These are phyloP conservation scores for Phlyctochytrium planicorne DNA, from an alignment of 192 early-diverging fungal species.

Conservation along the genomic window DNA sequence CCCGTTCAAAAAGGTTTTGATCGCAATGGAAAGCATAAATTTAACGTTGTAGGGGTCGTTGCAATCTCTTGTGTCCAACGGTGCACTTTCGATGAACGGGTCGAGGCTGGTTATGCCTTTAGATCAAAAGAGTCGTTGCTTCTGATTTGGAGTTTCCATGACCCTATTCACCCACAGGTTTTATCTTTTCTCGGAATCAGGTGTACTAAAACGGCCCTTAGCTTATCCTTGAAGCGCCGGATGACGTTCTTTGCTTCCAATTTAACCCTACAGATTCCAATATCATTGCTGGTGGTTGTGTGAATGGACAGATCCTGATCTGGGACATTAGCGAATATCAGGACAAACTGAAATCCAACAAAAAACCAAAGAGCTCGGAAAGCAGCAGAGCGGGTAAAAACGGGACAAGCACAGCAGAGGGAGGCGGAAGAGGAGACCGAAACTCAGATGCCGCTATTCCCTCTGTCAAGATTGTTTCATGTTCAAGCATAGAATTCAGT, in stretches of 20 bases:
- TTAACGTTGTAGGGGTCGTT: conserved; percentile 41
- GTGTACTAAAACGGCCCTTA: conserved; percentile 13
- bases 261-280: conserved; percentile 57
- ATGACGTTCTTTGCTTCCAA: conserved; percentile 55
- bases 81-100: conserved; percentile 52
- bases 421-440: conserved; percentile 17
- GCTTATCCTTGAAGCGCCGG: conserved; percentile 63
- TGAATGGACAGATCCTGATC: conserved; percentile 58
- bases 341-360: conserved; percentile 51
- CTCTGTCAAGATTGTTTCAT: conserved; percentile 43
- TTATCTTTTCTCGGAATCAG: not conserved
- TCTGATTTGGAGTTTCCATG: conserved; percentile 65
- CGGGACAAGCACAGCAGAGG: not conserved
- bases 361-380: conserved; percentile 32
- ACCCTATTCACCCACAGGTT: conserved; percentile 64
- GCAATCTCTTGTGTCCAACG: conserved; percentile 57
- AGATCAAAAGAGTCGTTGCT: conserved; percentile 46
- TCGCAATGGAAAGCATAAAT: not conserved
- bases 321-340: conserved; percentile 64
- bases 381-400: not conserved
- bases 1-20: conserved; percentile 45
- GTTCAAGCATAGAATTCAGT: conserved; percentile 58
- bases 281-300: conserved; percentile 58
- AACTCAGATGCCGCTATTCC: conserved; percentile 25
- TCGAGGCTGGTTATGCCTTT: conserved; percentile 42